phyloP scores from a whole-genome alignment of 192 early-diverging fungal genomes.

The Umbelopsis isabellina region DNA sequence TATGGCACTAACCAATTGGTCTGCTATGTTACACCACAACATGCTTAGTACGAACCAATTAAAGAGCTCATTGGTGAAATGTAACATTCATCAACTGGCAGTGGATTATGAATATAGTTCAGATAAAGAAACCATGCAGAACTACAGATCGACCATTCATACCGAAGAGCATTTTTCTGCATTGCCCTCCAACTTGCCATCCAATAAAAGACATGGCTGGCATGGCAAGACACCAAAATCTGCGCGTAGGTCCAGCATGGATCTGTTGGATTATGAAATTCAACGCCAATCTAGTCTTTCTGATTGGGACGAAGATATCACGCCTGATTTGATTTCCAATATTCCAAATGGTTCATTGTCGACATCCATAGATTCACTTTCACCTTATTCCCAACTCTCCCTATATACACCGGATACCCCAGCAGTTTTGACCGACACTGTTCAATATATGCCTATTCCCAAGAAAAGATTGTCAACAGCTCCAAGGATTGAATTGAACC shows the following conservation, averaged over 20 bases:
- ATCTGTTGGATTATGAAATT: background rate
- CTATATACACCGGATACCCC: background rate
- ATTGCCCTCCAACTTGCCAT: background rate
- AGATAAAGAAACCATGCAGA: background rate
- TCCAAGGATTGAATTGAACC: background rate
- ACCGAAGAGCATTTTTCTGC: slow-evolving; percentile 15
- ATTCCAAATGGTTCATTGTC: slow-evolving; percentile 4
- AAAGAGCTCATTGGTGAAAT: background rate
- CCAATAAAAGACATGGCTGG: background rate
- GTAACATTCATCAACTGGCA: background rate
- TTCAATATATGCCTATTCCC: background rate
- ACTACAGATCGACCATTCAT: background rate
- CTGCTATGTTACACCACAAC: background rate
- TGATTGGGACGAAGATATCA: slow-evolving; percentile 2
- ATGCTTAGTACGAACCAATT: background rate
- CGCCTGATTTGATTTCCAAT: background rate
- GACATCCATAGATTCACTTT: slow-evolving; percentile 10
- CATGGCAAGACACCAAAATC: background rate
- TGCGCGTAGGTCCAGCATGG: background rate
- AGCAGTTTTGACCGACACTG: background rate
- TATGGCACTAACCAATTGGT: background rate
- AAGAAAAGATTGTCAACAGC: slow-evolving; percentile 6
- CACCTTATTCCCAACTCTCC: slow-evolving; percentile 3
- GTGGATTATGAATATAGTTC: background rate
- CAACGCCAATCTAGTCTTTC: background rate